These are phyloP conservation scores for Lepidium aucheri DNA, from an alignment of 345 rosid genomes.

Conservation along the genomic window DNA sequence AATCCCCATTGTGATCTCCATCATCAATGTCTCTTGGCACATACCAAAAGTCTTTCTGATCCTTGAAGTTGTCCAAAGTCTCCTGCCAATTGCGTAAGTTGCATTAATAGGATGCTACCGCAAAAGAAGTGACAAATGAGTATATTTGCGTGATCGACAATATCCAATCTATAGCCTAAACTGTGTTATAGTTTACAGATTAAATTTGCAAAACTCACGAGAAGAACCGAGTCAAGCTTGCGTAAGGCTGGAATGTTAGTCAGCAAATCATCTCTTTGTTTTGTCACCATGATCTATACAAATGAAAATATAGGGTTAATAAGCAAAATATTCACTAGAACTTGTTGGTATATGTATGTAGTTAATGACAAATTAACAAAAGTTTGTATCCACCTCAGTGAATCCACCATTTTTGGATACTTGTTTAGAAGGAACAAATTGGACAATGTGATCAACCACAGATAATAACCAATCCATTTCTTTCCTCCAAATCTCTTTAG, in stretches of 20 bases:
- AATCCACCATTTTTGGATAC: slow-evolving; percentile 40
- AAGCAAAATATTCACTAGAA: background rate
- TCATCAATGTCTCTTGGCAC: slow-evolving; percentile 46
- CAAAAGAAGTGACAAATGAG: background rate
- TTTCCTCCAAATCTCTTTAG: slow-evolving; percentile 50
- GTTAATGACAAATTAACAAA: background rate
- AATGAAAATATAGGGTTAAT: background rate
- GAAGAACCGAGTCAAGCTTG: slow-evolving; percentile 77
- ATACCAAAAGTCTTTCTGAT: slow-evolving; percentile 80
- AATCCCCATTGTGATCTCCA: slow-evolving; percentile 37
- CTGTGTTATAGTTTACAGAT: too few relatives aligned
- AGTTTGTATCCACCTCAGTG: slow-evolving; percentile 52
- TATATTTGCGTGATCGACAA: too few relatives aligned
- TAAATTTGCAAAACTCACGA: too few relatives aligned
- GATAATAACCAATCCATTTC: slow-evolving; percentile 64
- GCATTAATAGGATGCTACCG: background rate
- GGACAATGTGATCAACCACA: slow-evolving; percentile 61
- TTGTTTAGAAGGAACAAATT: slow-evolving; percentile 62
- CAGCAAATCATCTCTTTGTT: slow-evolving; percentile 73
- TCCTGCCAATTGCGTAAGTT: slow-evolving; percentile 40
- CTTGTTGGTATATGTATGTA: background rate
- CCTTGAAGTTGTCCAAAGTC: slow-evolving; percentile 59
- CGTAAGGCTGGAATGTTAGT: slow-evolving; percentile 75
- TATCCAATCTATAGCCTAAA: too few relatives aligned
- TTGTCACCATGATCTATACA: slow-evolving; percentile 71